Evolutionary conservation across 345 rosid genomes (phyloP).

Genomic region (Hypericum androsaemum): DNA sequence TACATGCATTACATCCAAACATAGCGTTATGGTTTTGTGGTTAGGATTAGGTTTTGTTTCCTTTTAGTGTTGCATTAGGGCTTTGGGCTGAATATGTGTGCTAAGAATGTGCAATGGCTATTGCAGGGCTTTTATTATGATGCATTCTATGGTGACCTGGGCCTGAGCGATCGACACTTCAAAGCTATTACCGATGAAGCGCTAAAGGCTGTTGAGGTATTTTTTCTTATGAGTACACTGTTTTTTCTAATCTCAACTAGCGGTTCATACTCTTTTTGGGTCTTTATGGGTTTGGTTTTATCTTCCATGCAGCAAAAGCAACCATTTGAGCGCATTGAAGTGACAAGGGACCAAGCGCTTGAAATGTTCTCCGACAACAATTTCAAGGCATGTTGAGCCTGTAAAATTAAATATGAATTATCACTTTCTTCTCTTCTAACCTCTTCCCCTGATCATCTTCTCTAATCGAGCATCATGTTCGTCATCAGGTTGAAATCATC

Average conservation of each 20-base stretch:
- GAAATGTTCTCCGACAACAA: slow-evolving; percentile 83
- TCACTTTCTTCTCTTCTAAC: neutral
- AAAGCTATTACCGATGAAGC: slow-evolving; percentile 66
- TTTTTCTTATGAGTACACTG: slow-evolving; percentile 1
- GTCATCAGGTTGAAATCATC: slow-evolving; percentile 80
- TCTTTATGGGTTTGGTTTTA: neutral
- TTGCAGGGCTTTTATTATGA: slow-evolving; percentile 96
- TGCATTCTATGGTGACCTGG: slow-evolving; percentile 81
- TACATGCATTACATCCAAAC: too few species aligned
- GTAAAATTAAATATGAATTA: neutral
- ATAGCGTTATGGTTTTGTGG: too few species aligned
- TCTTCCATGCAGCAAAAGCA: slow-evolving; percentile 53
- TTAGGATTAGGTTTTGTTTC: too few species aligned
- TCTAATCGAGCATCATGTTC: neutral
- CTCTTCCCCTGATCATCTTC: neutral
- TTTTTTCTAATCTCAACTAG: neutral
- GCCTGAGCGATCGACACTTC: slow-evolving; percentile 82
- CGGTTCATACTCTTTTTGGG: neutral
- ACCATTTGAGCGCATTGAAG: slow-evolving; percentile 96
- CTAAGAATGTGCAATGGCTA: slow-evolving; percentile 8
- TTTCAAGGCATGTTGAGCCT: slow-evolving; percentile 57
- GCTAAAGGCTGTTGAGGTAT: slow-evolving; percentile 63
- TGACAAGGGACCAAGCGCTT: slow-evolving; percentile 74
- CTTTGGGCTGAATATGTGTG: neutral
- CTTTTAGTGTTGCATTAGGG: too few species aligned